Conservation (phyloP, 192 early-diverging fungal species). For the Phlyctochytrium bullatum region DNA sequence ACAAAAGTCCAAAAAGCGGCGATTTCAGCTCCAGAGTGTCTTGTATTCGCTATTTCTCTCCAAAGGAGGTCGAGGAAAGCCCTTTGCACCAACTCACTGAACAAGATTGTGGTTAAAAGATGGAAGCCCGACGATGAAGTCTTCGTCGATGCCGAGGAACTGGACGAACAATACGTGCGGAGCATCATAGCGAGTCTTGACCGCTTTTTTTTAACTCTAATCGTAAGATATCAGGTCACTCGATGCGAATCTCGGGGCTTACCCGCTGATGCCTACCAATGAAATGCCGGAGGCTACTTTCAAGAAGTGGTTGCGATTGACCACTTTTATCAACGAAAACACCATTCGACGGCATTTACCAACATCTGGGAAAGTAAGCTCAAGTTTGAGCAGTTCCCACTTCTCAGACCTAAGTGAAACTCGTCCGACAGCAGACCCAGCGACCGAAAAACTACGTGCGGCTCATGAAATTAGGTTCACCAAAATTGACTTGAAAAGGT, state of each 20-base stretch:
- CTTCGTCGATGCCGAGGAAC: constrained; percentile 49
- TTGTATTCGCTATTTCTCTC: no score
- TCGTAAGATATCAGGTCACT: constrained; percentile 66
- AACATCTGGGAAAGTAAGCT: constrained; percentile 33
- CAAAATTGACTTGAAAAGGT: constrained; percentile 73
- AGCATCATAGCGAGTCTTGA: constrained; percentile 60
- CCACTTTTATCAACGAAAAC: constrained; percentile 61
- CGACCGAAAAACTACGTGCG: no score
- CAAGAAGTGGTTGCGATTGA: constrained; percentile 74
- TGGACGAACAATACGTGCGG: constrained; percentile 62
- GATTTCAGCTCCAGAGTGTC: no score
- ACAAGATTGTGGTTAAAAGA: constrained; percentile 71
- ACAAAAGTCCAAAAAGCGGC: no score
- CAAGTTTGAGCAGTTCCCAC: constrained; percentile 56
- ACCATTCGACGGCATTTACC: constrained; percentile 50
- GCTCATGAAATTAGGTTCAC: constrained; percentile 54
- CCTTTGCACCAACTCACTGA: constrained; percentile 6
- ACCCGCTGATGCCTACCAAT: constrained; percentile 60
- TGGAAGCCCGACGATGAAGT: constrained; percentile 81
- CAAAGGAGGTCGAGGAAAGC: no score
- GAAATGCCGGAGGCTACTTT: constrained; percentile 55
- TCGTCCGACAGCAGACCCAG: no score
- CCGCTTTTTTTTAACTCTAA: not conserved
- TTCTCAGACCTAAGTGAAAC: constrained; percentile 55
- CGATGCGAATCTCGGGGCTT: constrained; percentile 78